Percentiles rank a stretch among this genome's conserved stretches.
Conservation (phyloP, 1,284 basidiomycete genomes). For the Paramarasmius palmivorus region DNA sequence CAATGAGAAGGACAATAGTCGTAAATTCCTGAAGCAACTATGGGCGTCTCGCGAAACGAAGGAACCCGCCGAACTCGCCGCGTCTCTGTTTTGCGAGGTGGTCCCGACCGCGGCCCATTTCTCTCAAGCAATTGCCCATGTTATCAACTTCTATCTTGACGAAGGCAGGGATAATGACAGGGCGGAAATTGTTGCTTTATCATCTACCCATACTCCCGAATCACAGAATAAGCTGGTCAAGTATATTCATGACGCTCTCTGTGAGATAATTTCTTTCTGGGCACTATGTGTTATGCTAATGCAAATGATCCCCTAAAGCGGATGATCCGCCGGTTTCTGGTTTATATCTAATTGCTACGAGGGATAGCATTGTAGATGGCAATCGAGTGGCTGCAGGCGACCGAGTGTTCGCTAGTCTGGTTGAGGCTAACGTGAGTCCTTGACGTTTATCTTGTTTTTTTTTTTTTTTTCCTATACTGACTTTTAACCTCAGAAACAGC, state of each 20-base stretch:
- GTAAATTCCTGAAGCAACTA: slow-evolving; percentile 25
- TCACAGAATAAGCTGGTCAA: slow-evolving; percentile 35
- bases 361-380: slow-evolving; percentile 23
- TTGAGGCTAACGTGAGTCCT: slow-evolving; percentile 9
- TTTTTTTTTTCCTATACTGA: not conserved
- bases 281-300: too few species aligned
- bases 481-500: slow-evolving; percentile 18
- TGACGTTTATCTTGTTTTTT: slow-evolving; percentile 33
- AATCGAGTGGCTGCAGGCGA: slow-evolving; percentile 31
- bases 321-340: slow-evolving; percentile 33
- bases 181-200: slow-evolving; percentile 42
- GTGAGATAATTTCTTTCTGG: slow-evolving; percentile 32
- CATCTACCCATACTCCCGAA: slow-evolving; percentile 24
- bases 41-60: slow-evolving; percentile 14
- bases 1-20: not conserved
- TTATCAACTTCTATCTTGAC: slow-evolving; percentile 66
- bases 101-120: slow-evolving; percentile 54
- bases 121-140: slow-evolving; percentile 54
- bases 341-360: slow-evolving; percentile 39
- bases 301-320: slow-evolving; percentile 4
- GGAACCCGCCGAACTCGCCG: slow-evolving; percentile 35
- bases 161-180: slow-evolving; percentile 38
- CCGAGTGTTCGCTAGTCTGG: slow-evolving; percentile 10
- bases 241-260: slow-evolving; percentile 53
- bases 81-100: slow-evolving; percentile 45